Evolutionary conservation across 2,329 filamentous ascomycete genomes (phyloP).

Genomic region (Colletotrichum sp.): DNA sequence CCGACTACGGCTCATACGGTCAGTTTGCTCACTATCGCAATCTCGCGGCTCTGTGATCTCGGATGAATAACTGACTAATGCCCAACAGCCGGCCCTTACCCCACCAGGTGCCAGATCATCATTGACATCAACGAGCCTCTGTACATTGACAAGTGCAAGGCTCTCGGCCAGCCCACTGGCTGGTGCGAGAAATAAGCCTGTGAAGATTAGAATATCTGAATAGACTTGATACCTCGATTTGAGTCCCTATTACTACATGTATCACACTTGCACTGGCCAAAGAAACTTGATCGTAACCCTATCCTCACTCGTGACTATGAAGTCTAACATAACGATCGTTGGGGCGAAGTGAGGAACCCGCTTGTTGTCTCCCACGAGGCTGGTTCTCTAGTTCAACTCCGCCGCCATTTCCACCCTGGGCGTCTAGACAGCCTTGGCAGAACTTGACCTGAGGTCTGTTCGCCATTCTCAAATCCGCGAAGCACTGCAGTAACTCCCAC

Average conservation of each 20-base stretch:
- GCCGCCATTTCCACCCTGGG: neutral
- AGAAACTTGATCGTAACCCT: neutral
- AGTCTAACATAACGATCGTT: neutral
- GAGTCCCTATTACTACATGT: no score
- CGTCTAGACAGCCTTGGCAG: neutral
- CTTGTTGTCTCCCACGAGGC: neutral
- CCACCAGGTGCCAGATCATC: neutral
- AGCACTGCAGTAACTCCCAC: neutral
- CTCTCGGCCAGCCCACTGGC: neutral
- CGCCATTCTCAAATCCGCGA: neutral
- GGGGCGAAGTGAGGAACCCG: neutral
- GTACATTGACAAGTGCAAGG: neutral
- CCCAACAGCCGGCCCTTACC: neutral
- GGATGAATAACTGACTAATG: no score
- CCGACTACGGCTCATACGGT: neutral
- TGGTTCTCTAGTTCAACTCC: neutral
- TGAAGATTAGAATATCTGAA: neutral
- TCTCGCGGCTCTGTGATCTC: no score
- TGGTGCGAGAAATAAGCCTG: neutral
- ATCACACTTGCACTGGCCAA: no score
- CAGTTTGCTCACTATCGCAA: no score
- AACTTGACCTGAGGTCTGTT: neutral
- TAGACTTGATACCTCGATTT: neutral
- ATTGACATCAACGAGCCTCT: neutral
- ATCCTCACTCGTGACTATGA: neutral